Conservation (phyloP, 2,329 filamentous ascomycete species). For the Cladobotryum protrusum region DNA sequence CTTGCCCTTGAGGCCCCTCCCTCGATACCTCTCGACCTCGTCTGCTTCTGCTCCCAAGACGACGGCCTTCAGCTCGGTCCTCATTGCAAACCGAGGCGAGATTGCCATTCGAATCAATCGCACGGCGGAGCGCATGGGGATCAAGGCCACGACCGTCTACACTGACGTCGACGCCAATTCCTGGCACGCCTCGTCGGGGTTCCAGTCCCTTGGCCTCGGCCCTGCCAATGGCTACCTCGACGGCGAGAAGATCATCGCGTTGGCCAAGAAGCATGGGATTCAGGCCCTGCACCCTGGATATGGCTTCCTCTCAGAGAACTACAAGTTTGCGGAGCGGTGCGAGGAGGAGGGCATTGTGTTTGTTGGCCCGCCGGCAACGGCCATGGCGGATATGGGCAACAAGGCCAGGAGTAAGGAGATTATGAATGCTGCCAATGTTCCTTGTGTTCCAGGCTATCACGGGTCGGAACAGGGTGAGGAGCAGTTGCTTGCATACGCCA, state of each 20-base stretch:
- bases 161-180: constrained; percentile 83
- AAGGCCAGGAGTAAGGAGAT: constrained; percentile 93
- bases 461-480: constrained; percentile 69
- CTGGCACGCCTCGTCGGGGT: constrained; percentile 82
- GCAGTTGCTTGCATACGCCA: constrained; percentile 60
- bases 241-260: constrained; percentile 81
- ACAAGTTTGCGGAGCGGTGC: constrained; percentile 80
- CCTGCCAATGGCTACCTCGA: constrained; percentile 84
- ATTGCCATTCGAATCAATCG: constrained; percentile 90
- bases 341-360: constrained; percentile 87
- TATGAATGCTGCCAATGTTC: constrained; percentile 91
- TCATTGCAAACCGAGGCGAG: constrained; percentile 96
- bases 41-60: constrained; percentile 28
- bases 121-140: constrained; percentile 82
- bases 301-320: constrained; percentile 92
- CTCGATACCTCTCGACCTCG: constrained; percentile 31
- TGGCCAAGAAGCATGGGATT: constrained; percentile 81
- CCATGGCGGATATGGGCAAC: constrained; percentile 86
- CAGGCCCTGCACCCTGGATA: constrained; percentile 94
- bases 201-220: constrained; percentile 77
- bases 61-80: constrained; percentile 64
- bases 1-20: constrained; percentile 39
- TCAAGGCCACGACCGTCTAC: constrained; percentile 89
- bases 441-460: constrained; percentile 94
- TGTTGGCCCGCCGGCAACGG: constrained; percentile 80